Evolutionary conservation across 148 eudicot species (phyloP).

Genomic region (Fagopyrum homotropicum): DNA sequence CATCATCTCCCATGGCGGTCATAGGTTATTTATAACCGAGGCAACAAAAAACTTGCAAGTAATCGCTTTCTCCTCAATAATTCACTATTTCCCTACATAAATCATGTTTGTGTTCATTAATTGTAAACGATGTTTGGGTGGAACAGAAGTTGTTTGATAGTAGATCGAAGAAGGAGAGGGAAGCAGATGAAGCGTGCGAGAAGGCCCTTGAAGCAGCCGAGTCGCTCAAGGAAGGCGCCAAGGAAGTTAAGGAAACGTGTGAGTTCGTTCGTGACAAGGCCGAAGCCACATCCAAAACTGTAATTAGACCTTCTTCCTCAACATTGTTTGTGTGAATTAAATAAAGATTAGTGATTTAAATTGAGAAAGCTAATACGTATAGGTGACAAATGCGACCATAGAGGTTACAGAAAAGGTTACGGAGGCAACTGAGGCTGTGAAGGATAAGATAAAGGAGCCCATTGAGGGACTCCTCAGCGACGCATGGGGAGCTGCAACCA

Average conservation of each 20-base stretch:
- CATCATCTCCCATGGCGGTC: neutral
- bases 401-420: slow-evolving; percentile 19
- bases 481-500: slow-evolving; percentile 14
- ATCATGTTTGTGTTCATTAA: too few relatives aligned
- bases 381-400: slow-evolving; percentile 17
- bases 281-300: slow-evolving; percentile 25
- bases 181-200: slow-evolving; percentile 34
- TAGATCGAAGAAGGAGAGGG: slow-evolving; percentile 30
- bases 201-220: slow-evolving; percentile 46
- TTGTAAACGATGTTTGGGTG: neutral
- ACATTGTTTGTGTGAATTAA: too few relatives aligned
- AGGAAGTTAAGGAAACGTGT: slow-evolving; percentile 32
- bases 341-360: too few relatives aligned
- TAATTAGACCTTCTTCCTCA: neutral
- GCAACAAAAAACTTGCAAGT: slow-evolving; percentile 4
- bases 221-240: slow-evolving; percentile 40
- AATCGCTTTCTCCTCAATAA: neutral
- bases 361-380: neutral
- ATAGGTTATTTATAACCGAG: neutral
- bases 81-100: too few relatives aligned
- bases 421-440: slow-evolving; percentile 18
- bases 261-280: slow-evolving; percentile 28
- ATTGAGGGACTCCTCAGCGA: slow-evolving; percentile 13
- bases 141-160: slow-evolving; percentile 15
- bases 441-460: slow-evolving; percentile 22